Evolutionary conservation across 2,329 filamentous ascomycete species (phyloP).

Genomic region (Grosmannia serpens): DNA sequence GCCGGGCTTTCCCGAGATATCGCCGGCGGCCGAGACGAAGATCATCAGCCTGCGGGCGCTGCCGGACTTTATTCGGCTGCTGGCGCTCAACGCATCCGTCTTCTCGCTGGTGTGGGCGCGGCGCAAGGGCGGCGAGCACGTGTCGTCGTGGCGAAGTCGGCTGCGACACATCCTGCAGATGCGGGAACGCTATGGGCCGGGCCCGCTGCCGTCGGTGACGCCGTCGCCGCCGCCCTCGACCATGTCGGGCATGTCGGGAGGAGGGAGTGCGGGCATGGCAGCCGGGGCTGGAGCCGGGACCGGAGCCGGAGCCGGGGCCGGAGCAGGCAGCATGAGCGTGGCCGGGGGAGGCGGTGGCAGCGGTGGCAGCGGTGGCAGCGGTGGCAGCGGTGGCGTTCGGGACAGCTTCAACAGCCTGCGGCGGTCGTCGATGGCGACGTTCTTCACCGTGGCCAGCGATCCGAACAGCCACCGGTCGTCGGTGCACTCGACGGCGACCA

Average conservation of each 20-base stretch:
- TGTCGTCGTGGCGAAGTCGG: conserved; percentile 82
- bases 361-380: too few species aligned
- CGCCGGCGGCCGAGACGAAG: conserved; percentile 78
- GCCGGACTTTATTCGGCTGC: conserved; percentile 72
- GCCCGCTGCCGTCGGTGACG: conserved; percentile 17
- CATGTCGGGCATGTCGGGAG: background rate
- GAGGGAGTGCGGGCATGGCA: background rate
- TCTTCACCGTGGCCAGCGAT: conserved; percentile 47
- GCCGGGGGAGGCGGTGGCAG: conserved; percentile 1
- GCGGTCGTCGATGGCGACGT: conserved; percentile 53
- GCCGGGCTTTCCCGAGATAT: conserved; percentile 82
- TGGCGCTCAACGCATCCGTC: conserved; percentile 87
- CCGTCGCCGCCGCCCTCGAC: conserved; percentile 18
- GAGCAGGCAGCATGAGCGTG: background rate
- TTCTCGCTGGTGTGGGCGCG: conserved; percentile 86
- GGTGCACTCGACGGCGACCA: conserved; percentile 41
- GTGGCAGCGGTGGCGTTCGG: conserved; percentile 33
- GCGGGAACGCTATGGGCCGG: conserved; percentile 53
- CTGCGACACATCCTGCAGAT: conserved; percentile 75
- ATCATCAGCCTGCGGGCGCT: conserved; percentile 75
- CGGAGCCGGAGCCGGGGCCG: conserved; percentile 4
- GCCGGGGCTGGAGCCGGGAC: conserved; percentile 8
- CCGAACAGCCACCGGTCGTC: conserved; percentile 46
- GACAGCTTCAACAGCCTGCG: conserved; percentile 51
- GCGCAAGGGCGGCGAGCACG: conserved; percentile 65